A percentile compares a stretch with the other conserved stretches of the same genome.
phyloP scores from a whole-genome alignment of 1,139 yeast genomes.

The Arxiozyma slooffiae region DNA sequence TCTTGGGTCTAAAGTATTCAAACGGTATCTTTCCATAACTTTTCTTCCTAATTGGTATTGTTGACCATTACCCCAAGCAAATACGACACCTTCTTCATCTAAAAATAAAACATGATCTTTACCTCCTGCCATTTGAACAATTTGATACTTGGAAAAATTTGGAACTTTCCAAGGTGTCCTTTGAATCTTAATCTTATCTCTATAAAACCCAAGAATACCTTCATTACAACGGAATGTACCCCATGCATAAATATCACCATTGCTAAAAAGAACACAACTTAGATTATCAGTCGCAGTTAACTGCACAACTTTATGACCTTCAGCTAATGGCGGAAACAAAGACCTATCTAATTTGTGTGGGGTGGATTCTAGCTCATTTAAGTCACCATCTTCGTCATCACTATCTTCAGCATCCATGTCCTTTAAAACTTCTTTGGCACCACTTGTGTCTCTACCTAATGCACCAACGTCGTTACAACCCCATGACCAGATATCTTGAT shows the following conservation, averaged over 20 bases:
- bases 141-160: slow-evolving; percentile 41
- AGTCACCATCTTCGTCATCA: slow-evolving; percentile 65
- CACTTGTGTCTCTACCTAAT: slow-evolving; percentile 76
- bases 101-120: slow-evolving; percentile 84
- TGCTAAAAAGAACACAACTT: slow-evolving; percentile 67
- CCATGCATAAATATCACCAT: slow-evolving; percentile 94
- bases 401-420: slow-evolving; percentile 59
- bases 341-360: slow-evolving; percentile 58
- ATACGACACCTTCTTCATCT: slow-evolving; percentile 76
- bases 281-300: slow-evolving; percentile 90
- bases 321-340: slow-evolving; percentile 46
- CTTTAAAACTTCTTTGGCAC: slow-evolving; percentile 49
- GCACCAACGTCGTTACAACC: slow-evolving; percentile 92
- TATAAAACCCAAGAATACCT: slow-evolving; percentile 72
- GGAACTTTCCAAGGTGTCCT: slow-evolving; percentile 54
- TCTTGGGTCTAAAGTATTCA: slow-evolving; percentile 54
- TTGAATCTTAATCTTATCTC: slow-evolving; percentile 56
- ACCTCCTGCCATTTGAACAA: slow-evolving; percentile 85
- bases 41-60: slow-evolving; percentile 85
- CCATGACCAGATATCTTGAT: slow-evolving; percentile 88
- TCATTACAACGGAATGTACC: slow-evolving; percentile 93
- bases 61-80: slow-evolving; percentile 97
- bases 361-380: slow-evolving; percentile 80
- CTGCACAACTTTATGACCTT: slow-evolving; percentile 49
- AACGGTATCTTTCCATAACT: slow-evolving; percentile 65